Evolutionary conservation across 352 stramenopile genomes (phyloP).

Genomic region (Saprolegnia diclina): DNA sequence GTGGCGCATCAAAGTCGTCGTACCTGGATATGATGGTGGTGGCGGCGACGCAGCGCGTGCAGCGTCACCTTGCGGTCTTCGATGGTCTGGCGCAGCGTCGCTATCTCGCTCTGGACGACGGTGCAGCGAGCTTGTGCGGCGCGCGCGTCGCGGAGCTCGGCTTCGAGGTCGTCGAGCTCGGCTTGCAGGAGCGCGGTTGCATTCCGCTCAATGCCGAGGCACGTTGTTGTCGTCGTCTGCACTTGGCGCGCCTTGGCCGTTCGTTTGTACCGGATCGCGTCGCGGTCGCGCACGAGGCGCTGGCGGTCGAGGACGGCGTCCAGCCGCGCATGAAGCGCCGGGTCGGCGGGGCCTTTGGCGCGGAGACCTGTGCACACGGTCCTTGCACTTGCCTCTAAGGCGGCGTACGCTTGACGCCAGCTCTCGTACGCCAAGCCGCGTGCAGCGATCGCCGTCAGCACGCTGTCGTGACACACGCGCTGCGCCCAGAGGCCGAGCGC

Average conservation of each 20-base stretch:
- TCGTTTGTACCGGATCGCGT: constrained; percentile 8
- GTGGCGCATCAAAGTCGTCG: not conserved
- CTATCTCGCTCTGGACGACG: constrained; percentile 4
- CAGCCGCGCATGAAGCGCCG: not conserved
- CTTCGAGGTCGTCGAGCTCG: constrained; percentile 23
- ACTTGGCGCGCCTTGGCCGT: not conserved
- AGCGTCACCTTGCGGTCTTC: constrained; percentile 19
- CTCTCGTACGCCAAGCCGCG: constrained; percentile 9
- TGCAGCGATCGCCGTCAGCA: not conserved
- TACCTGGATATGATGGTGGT: not conserved
- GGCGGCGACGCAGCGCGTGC: not conserved
- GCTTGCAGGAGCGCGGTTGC: constrained; percentile 2
- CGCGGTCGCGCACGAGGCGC: not conserved
- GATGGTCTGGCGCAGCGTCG: constrained; percentile 4
- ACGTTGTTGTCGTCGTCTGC: constrained; percentile 20
- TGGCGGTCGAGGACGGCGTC: constrained; percentile 2
- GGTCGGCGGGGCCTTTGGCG: not conserved
- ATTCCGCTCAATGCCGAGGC: constrained; percentile 17
- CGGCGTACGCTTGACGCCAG: constrained; percentile 1
- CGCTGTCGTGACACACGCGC: not conserved
- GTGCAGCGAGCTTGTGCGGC: constrained; percentile 1
- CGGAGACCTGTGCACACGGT: not conserved
- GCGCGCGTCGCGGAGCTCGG: constrained; percentile 1
- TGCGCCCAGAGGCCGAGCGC: constrained; percentile 8
- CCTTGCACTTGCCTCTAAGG: not conserved